phyloP scores from a whole-genome alignment of 306 rosid genomes.

The Prunus persica region DNA sequence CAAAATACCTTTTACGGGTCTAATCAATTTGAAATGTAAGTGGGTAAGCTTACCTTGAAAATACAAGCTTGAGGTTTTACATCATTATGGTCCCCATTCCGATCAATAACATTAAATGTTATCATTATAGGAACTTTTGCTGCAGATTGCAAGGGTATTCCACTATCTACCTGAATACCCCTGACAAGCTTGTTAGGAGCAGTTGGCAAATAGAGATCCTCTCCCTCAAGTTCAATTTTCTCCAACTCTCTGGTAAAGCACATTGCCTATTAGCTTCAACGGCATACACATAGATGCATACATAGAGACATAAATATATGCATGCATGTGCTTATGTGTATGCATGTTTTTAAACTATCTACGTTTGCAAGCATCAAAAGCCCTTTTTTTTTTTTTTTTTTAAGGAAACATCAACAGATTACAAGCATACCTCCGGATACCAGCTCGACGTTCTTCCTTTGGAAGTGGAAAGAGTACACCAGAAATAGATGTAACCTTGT shows the following conservation, averaged over 20 bases:
- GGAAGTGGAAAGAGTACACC: constrained; percentile 80
- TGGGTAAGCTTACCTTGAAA: constrained; percentile 67
- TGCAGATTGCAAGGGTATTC: constrained; percentile 95
- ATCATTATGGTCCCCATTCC: constrained; percentile 67
- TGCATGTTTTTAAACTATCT: neutral
- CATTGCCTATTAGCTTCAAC: constrained; percentile 15
- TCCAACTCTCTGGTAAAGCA: constrained; percentile 76
- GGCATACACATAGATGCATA: neutral
- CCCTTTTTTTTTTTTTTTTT: neutral
- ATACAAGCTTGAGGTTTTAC: constrained; percentile 93
- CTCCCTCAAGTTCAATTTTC: constrained; percentile 84
- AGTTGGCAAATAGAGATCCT: constrained; percentile 90
- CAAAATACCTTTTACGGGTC: neutral
- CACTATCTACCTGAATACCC: constrained; percentile 92
- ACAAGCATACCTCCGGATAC: constrained; percentile 63
- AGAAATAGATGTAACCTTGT: constrained; percentile 96
- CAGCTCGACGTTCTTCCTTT: constrained; percentile 92
- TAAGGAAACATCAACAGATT: neutral
- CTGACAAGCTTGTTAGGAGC: constrained; percentile 81
- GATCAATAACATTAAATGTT: constrained; percentile 79
- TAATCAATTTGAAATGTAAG: neutral
- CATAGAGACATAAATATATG: neutral
- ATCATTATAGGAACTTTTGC: constrained; percentile 98
- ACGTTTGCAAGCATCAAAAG: neutral
- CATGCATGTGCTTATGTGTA: neutral